These are phyloP conservation scores for Sporormia fimetaria DNA, from an alignment of 495 filamentous ascomycete species.

Conservation along the genomic window DNA sequence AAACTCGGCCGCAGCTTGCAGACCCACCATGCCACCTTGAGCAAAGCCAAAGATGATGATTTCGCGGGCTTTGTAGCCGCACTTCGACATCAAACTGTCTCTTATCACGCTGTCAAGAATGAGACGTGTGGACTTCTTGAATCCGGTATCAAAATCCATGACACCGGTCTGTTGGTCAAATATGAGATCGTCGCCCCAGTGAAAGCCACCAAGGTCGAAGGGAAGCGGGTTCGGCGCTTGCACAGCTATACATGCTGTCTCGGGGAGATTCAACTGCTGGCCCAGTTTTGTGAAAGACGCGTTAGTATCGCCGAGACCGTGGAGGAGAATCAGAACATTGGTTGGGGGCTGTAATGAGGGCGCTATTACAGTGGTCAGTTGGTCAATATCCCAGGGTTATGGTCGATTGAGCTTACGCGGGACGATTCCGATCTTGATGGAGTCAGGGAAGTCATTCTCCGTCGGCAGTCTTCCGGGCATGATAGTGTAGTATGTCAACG, in stretches of 20 bases:
- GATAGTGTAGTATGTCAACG: constrained; percentile 1
- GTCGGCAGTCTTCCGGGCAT: constrained; percentile 33
- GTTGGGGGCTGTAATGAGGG: constrained; percentile 38
- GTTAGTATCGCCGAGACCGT: constrained; percentile 77
- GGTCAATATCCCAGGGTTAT: background rate
- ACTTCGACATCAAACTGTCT: constrained; percentile 50
- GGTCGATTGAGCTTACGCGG: constrained; percentile 21
- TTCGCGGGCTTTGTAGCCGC: constrained; percentile 56
- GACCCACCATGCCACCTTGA: constrained; percentile 72
- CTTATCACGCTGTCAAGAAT: constrained; percentile 49
- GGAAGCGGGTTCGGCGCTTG: constrained; percentile 65
- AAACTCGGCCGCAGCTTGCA: constrained; percentile 40
- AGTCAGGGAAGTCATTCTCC: constrained; percentile 42
- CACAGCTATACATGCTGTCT: constrained; percentile 65
- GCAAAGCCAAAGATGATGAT: constrained; percentile 76
- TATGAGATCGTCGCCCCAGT: constrained; percentile 86
- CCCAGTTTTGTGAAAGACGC: constrained; percentile 60
- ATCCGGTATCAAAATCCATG: constrained; percentile 72
- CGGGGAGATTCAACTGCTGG: constrained; percentile 61
- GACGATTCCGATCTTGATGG: constrained; percentile 38
- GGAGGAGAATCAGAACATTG: constrained; percentile 76
- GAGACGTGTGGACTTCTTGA: constrained; percentile 42
- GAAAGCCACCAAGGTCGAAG: constrained; percentile 62
- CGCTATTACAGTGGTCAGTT: constrained; percentile 20
- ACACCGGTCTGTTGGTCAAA: constrained; percentile 51